Base-by-base conservation (phyloP, 2,329 filamentous ascomycete genomes). In the Talaromyces sp. region DNA sequence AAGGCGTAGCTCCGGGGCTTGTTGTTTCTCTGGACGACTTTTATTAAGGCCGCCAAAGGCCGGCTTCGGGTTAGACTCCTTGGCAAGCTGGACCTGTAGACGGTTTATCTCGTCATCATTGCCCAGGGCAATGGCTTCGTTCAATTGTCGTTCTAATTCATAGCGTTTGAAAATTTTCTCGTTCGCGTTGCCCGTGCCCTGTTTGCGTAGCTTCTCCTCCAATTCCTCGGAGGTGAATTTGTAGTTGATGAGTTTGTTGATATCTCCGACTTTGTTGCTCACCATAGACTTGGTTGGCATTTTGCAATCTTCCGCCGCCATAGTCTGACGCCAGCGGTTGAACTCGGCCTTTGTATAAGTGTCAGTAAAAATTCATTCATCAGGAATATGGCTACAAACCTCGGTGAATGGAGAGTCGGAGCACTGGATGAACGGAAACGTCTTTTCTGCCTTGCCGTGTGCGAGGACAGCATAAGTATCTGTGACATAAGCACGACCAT, bases 381-480 rank as follows among this genome's bases (percentile, higher is more conserved):
- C 19, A 28, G 32, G 2, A 5, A 42, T 7, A 27, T 9, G 8
- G 28, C 54, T 28, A 73, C 82, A 65, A 79, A 91, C 89, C 75
- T 95, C 92, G n/a, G 89, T 91, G 70, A 98, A 90, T 49, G 83
- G 81, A 56, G 88, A 86, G 73, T 96, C 93, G 0, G 95, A 98
- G 72, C 93, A 93, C 65, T 89, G 88, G 64, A 95, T 88, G 75
- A 98, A 97, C 4, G 93, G 92, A 78, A 92, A 97, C 39, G 93
- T 87, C 72, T 89, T 89, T 71, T 92, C 85, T 0, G 90, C 84
- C 69, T 93, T 92, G 53, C 95, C 95, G 72, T 96, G 90, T 8
- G 91, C 87, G 49, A 91, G 87, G 59, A 88, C 80, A 33, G 91
- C 86, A 72, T 98, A 97, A 73, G 93, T 89, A 64, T 96, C 92